Percentiles rank a stretch among this genome's conserved stretches.
Evolutionary conservation across 148 eudicot genomes (phyloP).

Genomic region (Silene uniflora): DNA sequence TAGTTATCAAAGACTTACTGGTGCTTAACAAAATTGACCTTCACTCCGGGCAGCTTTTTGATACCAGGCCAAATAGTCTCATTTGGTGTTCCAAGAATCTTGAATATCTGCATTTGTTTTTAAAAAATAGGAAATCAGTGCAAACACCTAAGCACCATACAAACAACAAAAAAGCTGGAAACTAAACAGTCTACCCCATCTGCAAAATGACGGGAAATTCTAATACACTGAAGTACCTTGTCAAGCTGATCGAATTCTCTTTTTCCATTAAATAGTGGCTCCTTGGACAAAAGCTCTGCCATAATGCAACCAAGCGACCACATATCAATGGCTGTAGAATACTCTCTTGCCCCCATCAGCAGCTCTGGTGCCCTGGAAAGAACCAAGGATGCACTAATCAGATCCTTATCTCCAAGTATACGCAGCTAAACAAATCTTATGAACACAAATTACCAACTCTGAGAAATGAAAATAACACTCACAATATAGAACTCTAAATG

Average conservation of each 20-base stretch:
- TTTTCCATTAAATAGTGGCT: slow-evolving; percentile 80
- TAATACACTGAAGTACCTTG: slow-evolving; percentile 51
- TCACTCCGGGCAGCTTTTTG: slow-evolving; percentile 39
- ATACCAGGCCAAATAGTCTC: slow-evolving; percentile 57
- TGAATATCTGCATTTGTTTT: slow-evolving; percentile 54
- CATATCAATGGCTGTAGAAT: slow-evolving; percentile 95
- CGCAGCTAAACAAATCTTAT: background rate
- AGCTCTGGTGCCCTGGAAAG: slow-evolving; percentile 81
- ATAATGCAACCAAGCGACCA: slow-evolving; percentile 97
- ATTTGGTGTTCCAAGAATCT: slow-evolving; percentile 89
- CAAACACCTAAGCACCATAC: background rate
- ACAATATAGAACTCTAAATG: background rate
- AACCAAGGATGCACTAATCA: slow-evolving; percentile 8
- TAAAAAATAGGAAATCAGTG: background rate
- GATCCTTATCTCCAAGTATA: background rate
- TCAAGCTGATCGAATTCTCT: slow-evolving; percentile 88
- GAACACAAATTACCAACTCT: background rate
- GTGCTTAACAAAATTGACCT: slow-evolving; percentile 47
- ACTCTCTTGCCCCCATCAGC: slow-evolving; percentile 72
- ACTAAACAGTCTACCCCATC: slow-evolving; percentile 7
- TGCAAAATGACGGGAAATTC: background rate
- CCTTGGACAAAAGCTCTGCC: slow-evolving; percentile 81
- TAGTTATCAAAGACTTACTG: slow-evolving; percentile 37
- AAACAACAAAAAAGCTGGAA: too few species aligned
- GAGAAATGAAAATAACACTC: background rate